Evolutionary conservation across 306 rosid genomes (phyloP).

Genomic region (Luffa aegyptiaca): DNA sequence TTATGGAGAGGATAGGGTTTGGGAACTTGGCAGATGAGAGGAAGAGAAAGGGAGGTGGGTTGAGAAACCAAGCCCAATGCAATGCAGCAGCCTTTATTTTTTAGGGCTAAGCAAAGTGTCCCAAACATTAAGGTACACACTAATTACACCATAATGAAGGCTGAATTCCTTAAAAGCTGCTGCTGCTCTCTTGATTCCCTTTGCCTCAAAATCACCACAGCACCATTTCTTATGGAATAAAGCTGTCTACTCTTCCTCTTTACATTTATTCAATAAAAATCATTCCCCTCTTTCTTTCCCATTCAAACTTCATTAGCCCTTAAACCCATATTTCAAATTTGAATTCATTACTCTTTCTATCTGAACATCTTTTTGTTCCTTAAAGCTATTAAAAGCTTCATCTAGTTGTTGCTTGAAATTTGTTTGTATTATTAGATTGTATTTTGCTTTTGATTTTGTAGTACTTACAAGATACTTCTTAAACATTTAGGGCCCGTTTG

Average conservation of each 20-base stretch:
- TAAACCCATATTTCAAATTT: neutral
- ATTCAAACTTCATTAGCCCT: neutral
- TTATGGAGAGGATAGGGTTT: neutral
- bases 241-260: slow-evolving; percentile 24
- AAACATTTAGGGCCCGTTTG: too few species aligned
- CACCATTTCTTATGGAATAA: slow-evolving; percentile 46
- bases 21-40: neutral
- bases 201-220: slow-evolving; percentile 67
- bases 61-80: neutral
- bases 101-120: slow-evolving; percentile 27
- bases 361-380: neutral
- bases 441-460: neutral
- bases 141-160: slow-evolving; percentile 84
- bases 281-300: neutral
- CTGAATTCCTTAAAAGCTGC: slow-evolving; percentile 26
- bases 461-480: too few species aligned
- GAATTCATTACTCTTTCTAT: neutral
- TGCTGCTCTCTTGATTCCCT: slow-evolving; percentile 37
- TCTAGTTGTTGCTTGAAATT: neutral
- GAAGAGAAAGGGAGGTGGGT: neutral
- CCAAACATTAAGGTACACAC: slow-evolving; percentile 53
- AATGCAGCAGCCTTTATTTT: neutral
- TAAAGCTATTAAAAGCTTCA: neutral
- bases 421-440: neutral
- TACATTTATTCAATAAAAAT: neutral